Evolutionary conservation across 805 yeast genomes (phyloP), one percentile per base, ranked within the genome.

Genomic region (Wickerhamiella parazyma): DNA sequence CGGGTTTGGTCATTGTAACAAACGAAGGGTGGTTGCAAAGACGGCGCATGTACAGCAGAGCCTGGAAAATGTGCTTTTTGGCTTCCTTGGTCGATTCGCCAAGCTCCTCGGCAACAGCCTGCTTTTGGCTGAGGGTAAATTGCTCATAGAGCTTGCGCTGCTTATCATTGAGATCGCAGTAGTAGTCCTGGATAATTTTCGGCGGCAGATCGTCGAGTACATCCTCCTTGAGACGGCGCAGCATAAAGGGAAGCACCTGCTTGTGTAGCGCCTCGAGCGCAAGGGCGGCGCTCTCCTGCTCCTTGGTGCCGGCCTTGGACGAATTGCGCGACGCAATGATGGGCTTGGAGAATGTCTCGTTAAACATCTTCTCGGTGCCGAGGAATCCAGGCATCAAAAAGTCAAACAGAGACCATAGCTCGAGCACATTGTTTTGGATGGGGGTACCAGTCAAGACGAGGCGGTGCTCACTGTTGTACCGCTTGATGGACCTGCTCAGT

Each of bases 371-470:
- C 56, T 91, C 98, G 2, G 93, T 78, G 11, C 99, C 99, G 50
- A 91, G 67, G 56, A 91, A 91, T 0, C 99, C 99, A 2, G 99
- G 99, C 99, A 91, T 91, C 60, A 91, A 69, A 61, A 86, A 91
- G 61, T 91, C 98, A 67, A 91, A 91, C 55, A 91, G 67, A 3
- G 98, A 91, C 99, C 99, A 91, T 49, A 91, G 67, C 61, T 91
- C 99, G 35, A 91, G 69, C 2, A 91, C 98, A 57, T 91, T 91
- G 58, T 91, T 91, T 61, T 91, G 99, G 54, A 91, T 91, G 11
- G 99, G 99, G 0, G 99, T 91, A 54, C 99, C 99, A 0, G 97
- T 83, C 48, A 91, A 68, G 33, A 91, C 79, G 50, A 91, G 70
- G 42, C 99, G 66, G 62, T 91, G 98, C 48, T 89, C 86, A 1